These are phyloP conservation scores for Saccharomyces hybrid DNA, from an alignment of 1,139 yeast genomes.

Conservation along the genomic window DNA sequence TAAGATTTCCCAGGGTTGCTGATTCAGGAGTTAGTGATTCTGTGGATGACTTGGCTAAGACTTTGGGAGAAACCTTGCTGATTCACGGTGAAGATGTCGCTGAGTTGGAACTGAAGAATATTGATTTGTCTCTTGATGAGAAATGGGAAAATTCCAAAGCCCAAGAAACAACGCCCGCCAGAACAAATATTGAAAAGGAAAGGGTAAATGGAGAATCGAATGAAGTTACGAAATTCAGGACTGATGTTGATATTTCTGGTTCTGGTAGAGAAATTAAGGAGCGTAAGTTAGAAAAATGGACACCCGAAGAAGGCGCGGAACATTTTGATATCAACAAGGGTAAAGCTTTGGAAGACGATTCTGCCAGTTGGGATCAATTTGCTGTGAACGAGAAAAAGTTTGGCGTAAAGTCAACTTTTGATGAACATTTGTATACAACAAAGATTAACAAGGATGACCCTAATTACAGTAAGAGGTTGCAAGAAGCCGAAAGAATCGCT, in stretches of 20 bases:
- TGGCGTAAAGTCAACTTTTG: conserved; percentile 80
- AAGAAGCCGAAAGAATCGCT: conserved; percentile 72
- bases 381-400: conserved; percentile 81
- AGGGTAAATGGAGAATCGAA: conserved; percentile 6
- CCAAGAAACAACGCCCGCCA: conserved; percentile 9
- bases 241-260: conserved; percentile 76
- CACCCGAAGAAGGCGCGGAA: conserved; percentile 50
- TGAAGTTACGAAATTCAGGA: conserved; percentile 44
- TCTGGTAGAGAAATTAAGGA: conserved; percentile 40
- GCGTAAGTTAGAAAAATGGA: conserved; percentile 80
- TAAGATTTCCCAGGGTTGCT: conserved; percentile 44
- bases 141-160: conserved; percentile 19
- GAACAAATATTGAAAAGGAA: conserved; percentile 6
- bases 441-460: conserved; percentile 69
- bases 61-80: conserved; percentile 42
- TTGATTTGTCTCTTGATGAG: conserved; percentile 24
- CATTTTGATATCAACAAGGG: conserved; percentile 22
- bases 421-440: conserved; percentile 87
- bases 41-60: conserved; percentile 32
- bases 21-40: conserved; percentile 34
- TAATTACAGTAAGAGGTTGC: conserved; percentile 57
- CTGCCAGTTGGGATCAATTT: conserved; percentile 79
- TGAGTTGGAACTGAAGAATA: conserved; percentile 41
- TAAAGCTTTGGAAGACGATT: conserved; percentile 42
- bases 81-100: conserved; percentile 56